Conservation (phyloP, 2,329 filamentous ascomycete species). For the Coleophoma crateriformis region DNA sequence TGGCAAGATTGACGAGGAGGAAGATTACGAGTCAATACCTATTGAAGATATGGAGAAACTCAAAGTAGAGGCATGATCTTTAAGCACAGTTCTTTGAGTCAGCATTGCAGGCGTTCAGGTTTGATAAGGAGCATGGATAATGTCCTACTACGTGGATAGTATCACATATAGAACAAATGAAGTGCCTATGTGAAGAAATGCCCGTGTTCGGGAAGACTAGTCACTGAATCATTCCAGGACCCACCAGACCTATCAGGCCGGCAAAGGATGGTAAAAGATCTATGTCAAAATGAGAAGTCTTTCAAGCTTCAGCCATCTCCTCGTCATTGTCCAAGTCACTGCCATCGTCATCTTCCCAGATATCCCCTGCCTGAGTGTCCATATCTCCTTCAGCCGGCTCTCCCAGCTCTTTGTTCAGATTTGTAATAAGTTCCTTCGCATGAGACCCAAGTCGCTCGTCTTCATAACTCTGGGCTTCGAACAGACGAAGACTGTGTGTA, state of each 20-base stretch:
- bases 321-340: constrained; percentile 30
- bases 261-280: too few relatives aligned
- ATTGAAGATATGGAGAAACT: constrained; percentile 63
- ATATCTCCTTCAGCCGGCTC: constrained; percentile 45
- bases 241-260: too few relatives aligned
- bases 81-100: constrained; percentile 1
- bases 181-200: not conserved
- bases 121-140: not conserved
- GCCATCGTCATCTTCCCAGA: constrained; percentile 48
- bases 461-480: constrained; percentile 74
- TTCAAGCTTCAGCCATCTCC: constrained; percentile 47
- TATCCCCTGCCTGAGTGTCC: constrained; percentile 46
- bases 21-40: constrained; percentile 54
- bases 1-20: constrained; percentile 60
- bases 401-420: constrained; percentile 60
- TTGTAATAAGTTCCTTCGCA: constrained; percentile 62
- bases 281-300: not conserved
- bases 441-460: constrained; percentile 74
- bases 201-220: constrained; percentile 1
- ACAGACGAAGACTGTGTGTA: constrained; percentile 75
- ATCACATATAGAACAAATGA: not conserved
- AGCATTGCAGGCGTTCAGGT: constrained; percentile 12
- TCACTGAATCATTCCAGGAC: constrained; percentile 10
- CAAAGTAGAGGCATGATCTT: constrained; percentile 50
- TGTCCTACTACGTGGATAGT: not conserved